Base-by-base conservation (phyloP, 441 rosid species). In the Gossypium davidsonii region DNA sequence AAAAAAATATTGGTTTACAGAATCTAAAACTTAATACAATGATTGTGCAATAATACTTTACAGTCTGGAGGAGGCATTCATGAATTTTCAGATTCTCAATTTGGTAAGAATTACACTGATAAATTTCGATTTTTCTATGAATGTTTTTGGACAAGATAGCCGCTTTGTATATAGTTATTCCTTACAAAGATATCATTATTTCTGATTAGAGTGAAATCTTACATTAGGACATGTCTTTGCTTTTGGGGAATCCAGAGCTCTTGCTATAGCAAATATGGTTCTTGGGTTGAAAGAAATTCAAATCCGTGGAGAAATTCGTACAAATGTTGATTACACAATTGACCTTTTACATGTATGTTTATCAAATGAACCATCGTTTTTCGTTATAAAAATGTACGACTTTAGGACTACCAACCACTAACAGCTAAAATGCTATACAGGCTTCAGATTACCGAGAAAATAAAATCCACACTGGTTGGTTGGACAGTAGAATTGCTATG, bases 31-130 rank as follows among this genome's bases (percentile, higher is more conserved):
- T 17, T 72, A 34, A 53, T 17, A 31, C 25, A n/a, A 26, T 53
- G 63, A 49, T 79, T 64, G 67, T 67, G 53, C 67, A 17, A 46
- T 80, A 71, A 26, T 81, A 73, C 66, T 79, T 71, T 81, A 83
- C 92, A 96, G 99, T 94, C 99, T 64, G 98, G 99, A 78, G 99
- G 99, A 83, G 99, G 99, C 83, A 96, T 96, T 85, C 99, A 94
- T 73, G 98, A 96, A 86, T 94, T 96, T 80, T 96, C 98, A 68
- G 99, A 96, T 87, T 96, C 99, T 66, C 99, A 96, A 88, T 96
- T 96, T 85, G 99, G 99, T 96, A 83, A 80, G 93, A 76, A 68
- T 78, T 66, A 26, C 20, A 69, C 49, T 69, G 14, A 34, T 69
- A 69, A 31, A 15, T 52, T 69, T 53, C 62, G 18, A 31, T 17